Conservation (phyloP, 306 rosid species). For the Trichosanthes truncata region DNA sequence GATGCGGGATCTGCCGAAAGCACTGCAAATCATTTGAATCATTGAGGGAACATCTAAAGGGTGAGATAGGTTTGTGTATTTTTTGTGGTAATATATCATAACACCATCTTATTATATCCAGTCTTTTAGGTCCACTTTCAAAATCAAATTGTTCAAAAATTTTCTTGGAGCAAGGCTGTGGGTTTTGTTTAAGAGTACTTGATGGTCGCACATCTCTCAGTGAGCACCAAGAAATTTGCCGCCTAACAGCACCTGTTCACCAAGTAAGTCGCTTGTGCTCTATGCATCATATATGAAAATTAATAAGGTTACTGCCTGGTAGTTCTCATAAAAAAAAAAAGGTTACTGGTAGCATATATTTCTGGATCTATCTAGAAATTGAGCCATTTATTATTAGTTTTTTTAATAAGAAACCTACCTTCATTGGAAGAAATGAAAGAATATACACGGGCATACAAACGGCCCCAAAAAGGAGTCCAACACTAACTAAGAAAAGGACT, state of each 20-base stretch:
- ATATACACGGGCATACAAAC: no score
- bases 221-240: conserved; percentile 40
- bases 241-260: conserved; percentile 2
- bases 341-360: background rate
- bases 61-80: conserved; percentile 21
- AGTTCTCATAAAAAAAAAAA: background rate
- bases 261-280: background rate
- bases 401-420: background rate
- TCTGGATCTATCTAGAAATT: background rate
- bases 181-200: conserved; percentile 45
- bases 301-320: background rate
- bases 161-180: conserved; percentile 54
- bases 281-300: background rate
- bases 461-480: background rate
- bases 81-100: conserved; percentile 9
- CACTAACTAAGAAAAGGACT: background rate
- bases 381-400: background rate
- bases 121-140: conserved; percentile 50
- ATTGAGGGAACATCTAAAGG: conserved; percentile 62
- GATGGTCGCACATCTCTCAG: conserved; percentile 34
- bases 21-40: conserved; percentile 80
- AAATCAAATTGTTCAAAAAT: conserved; percentile 35
- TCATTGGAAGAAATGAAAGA: background rate
- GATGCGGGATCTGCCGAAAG: conserved; percentile 57
- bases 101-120: conserved; percentile 2